Base-by-base conservation (phyloP, 2,329 filamentous ascomycete genomes). In the Cytospora leucostoma region DNA sequence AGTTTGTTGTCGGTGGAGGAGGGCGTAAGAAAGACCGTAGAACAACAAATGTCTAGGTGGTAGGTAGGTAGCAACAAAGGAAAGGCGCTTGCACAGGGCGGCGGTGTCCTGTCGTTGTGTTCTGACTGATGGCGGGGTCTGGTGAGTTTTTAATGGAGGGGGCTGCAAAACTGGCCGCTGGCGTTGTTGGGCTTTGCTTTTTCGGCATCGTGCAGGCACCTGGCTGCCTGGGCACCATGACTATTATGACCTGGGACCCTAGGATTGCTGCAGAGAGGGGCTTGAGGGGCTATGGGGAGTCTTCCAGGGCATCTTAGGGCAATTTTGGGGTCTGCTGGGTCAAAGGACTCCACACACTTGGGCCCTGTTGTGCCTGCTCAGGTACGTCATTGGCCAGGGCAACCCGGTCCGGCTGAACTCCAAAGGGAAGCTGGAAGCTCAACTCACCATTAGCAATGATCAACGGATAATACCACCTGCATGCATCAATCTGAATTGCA, bases 91-190 rank as follows among this genome's bases (percentile, higher is more conserved):
- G 61, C 37, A 37, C 27, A 19, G 32, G 52, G 21, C 56, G 51
- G 53, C 57, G 55, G 27, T 27, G 27, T 27, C 27, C 27, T 52
- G 47, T 38, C 38, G 53, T 56, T 17, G 61, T 52, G 33, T 53
- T 32, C 59, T 56, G 52, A 59, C 59, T 56, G 52, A 59, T 56
- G 61, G 64, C 64, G 64, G 64, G 60, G 64, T 60, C 60, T 59
- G 53, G 51, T 56, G 63, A 65, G 62, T 65, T 65, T 65, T 47
- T 50, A 54, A 53, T 47, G 56, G 60, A 63, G 55, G 55, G 60
- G 56, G 38, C 7, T 57, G 47, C 50, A 56, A 37, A 61, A 38
- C n/a, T 55, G 51, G 59, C 51, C 54, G 59, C 49, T 61, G 59
- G 59, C 37, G 33, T 13, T 44, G 27, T 33, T 49, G 27, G 33